A percentile compares a stretch with the other conserved stretches of the same genome.
Conservation (phyloP, 345 rosid genomes). For the Euphorbia pulcherrima region DNA sequence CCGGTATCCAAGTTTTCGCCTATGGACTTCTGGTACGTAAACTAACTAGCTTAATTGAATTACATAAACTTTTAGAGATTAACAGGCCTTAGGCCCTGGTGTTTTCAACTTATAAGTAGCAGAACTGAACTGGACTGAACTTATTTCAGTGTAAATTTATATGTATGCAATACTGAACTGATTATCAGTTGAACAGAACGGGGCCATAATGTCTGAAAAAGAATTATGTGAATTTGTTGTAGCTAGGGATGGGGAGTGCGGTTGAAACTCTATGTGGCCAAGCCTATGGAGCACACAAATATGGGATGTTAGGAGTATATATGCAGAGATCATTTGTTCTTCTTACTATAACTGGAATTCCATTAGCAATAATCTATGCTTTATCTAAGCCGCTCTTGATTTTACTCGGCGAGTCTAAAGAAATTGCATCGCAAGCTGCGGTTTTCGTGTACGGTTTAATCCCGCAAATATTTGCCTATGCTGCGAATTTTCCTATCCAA, state of each 20-base stretch:
- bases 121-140: no score
- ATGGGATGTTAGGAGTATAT: conserved; percentile 20
- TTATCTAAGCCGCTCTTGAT: conserved; percentile 21
- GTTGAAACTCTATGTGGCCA: conserved; percentile 32
- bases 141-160: no score
- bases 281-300: conserved; percentile 25
- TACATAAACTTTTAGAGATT: no score
- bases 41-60: no score
- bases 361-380: conserved; percentile 10
- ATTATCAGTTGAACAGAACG: no score
- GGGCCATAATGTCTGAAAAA: no score
- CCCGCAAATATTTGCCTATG: conserved; percentile 26
- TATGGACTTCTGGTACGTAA: conserved; percentile 30
- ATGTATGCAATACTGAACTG: no score
- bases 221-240: background rate
- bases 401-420: conserved; percentile 20
- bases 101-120: no score
- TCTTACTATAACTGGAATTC: conserved; percentile 16
- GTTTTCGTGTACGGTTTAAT: conserved; percentile 28
- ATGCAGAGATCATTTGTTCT: conserved; percentile 23
- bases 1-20: conserved; percentile 27
- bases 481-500: conserved; percentile 27
- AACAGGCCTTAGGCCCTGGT: no score
- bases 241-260: conserved; percentile 32
- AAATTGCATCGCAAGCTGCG: conserved; percentile 21